phyloP scores from a whole-genome alignment of 2,329 filamentous ascomycete species.

The Pseudocercospora ulei region DNA sequence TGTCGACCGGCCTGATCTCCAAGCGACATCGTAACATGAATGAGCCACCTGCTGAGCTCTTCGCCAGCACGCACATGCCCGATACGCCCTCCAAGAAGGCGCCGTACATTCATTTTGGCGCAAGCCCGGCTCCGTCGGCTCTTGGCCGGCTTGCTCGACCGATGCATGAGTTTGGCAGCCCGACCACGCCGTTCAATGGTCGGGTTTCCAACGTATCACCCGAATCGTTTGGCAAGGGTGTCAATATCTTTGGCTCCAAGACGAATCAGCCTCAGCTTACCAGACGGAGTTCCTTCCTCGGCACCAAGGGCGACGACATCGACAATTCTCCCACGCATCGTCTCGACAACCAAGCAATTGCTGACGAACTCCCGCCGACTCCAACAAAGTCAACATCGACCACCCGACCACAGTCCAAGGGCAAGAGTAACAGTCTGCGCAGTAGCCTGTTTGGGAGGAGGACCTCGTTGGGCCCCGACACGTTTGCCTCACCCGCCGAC shows the following conservation, averaged over 20 bases:
- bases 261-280: conserved; percentile 43
- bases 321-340: conserved; percentile 49
- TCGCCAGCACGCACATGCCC: conserved; percentile 60
- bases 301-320: conserved; percentile 60
- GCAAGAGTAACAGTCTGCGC: conserved; percentile 45
- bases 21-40: conserved; percentile 79
- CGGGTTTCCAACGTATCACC: conserved; percentile 53
- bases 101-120: conserved; percentile 55
- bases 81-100: conserved; percentile 95
- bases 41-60: conserved; percentile 46
- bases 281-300: conserved; percentile 63
- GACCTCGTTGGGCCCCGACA: conserved; percentile 41
- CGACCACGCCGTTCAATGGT: conserved; percentile 71
- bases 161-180: conserved; percentile 63
- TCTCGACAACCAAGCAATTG: conserved; percentile 48
- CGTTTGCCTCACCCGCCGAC: conserved; percentile 38
- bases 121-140: conserved; percentile 46
- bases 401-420: conserved; percentile 39
- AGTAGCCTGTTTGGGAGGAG: conserved; percentile 44
- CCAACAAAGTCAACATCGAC: conserved; percentile 64
- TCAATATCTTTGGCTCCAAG: conserved; percentile 53
- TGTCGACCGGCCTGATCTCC: conserved; percentile 87
- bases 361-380: conserved; percentile 79
- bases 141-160: conserved; percentile 54
- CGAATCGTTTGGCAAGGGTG: conserved; percentile 57